Conservation (phyloP, 116 monocot species). For the Iris pallida region DNA sequence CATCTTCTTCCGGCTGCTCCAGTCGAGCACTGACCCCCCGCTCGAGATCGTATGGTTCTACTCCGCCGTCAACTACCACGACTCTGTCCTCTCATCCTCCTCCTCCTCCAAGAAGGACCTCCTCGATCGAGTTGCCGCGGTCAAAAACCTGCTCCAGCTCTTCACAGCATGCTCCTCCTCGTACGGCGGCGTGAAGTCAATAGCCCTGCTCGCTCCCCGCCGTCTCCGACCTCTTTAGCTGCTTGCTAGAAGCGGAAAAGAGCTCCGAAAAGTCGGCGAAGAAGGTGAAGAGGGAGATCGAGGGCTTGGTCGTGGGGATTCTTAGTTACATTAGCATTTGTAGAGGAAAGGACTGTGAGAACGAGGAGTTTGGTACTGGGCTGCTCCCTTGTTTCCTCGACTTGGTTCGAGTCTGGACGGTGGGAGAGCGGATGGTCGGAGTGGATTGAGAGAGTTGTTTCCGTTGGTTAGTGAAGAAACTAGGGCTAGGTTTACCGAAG, state of each 20-base stretch:
- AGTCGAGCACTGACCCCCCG: conserved; percentile 62
- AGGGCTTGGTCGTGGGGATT: conserved; percentile 53
- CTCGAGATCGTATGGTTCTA: conserved; percentile 82
- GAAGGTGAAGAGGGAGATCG: conserved; percentile 50
- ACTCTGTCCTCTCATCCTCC: conserved; percentile 10
- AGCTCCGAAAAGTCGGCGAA: conserved; percentile 19
- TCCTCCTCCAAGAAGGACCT: too few species aligned
- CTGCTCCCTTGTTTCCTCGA: conserved; percentile 63
- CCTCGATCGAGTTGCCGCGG: conserved; percentile 24
- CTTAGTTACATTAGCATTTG: conserved; percentile 84
- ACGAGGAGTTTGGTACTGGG: not conserved
- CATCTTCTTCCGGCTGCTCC: conserved; percentile 61
- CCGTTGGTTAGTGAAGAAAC: conserved; percentile 63
- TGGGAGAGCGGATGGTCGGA: not conserved
- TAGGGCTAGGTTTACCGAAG: too few species aligned
- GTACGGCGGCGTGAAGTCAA: conserved; percentile 36
- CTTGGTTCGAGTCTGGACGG: conserved; percentile 61
- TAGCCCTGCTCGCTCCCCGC: conserved; percentile 76
- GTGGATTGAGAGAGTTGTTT: conserved; percentile 40
- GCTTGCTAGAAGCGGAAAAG: conserved; percentile 32
- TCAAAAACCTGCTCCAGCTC: conserved; percentile 62
- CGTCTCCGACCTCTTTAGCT: conserved; percentile 44
- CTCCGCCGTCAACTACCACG: conserved; percentile 60
- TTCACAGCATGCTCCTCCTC: conserved; percentile 54
- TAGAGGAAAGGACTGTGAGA: conserved; percentile 25